Base-by-base conservation (phyloP, 495 filamentous ascomycete species). In the Penicillium daleae region DNA sequence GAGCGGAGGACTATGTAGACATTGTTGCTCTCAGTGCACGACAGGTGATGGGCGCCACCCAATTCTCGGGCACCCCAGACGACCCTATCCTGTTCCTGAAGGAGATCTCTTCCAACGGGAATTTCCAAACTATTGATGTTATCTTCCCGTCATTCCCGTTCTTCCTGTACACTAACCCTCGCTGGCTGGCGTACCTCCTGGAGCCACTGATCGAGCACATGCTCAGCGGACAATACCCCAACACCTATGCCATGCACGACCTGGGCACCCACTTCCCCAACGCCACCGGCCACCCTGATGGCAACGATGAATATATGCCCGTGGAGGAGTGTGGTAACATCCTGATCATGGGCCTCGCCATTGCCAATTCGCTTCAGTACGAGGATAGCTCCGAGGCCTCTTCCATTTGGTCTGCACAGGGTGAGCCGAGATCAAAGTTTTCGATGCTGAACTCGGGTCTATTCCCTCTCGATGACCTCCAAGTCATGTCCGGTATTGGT, bases 271-370 rank as follows among this genome's bases (percentile, higher is more conserved):
- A 92, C 69, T 98, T 96, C 74, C 94, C 94, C 19, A 98, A 98
- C 68, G 87, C 91, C 4, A 97, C 93, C 0, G 94, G 94, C 2
- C 93, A 98, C 73, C 75, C 86, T 1, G 92, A 96, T 66, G 94
- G 94, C 12, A 81, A 81, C 1, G 94, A 98, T 61, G 94, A 98
- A 71, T 94, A 97, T 61, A 98, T 98, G 94, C 94, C 94, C 0
- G 91, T 98, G 2, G 94, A 98, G 68, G 94, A 98, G 70, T 97
- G 94, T 66, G 94, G 94, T 3, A 91, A 98, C 66, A 98, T 98
- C 81, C 77, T 98, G 35, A 96, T 97, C 72, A 96, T 98, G 93
- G 93, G 89, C 0, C 80, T 98, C 52, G 90, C 92, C 0, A 77
- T 97, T 48, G 89, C 90, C 12, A 96, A 97, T 67, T 90, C 91